phyloP scores from a whole-genome alignment of 345 rosid species.

The Cardamine resedifolia region DNA sequence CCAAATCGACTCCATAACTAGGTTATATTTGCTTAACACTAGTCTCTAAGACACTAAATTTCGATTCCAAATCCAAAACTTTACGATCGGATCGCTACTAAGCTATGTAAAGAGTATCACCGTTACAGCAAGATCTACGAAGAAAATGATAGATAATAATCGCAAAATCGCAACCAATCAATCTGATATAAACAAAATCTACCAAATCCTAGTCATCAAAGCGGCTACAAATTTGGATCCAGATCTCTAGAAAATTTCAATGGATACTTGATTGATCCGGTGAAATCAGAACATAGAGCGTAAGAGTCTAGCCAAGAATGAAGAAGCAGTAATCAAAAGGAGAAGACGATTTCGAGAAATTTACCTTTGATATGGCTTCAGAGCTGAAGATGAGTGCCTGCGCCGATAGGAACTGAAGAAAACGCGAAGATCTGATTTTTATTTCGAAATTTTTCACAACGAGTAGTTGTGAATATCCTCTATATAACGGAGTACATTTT shows the following conservation, averaged over 20 bases:
- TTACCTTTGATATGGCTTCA: constrained; percentile 15
- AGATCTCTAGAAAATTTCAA: constrained; percentile 17
- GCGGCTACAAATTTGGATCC: neutral
- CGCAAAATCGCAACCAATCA: neutral
- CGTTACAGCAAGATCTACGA: neutral
- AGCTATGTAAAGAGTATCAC: neutral
- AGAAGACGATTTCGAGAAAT: neutral
- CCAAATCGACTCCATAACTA: constrained; percentile 4
- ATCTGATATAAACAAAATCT: neutral
- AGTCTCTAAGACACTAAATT: neutral
- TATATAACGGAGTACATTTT: too few relatives aligned
- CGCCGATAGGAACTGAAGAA: constrained; percentile 6
- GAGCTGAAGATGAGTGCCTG: constrained; percentile 14
- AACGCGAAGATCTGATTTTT: neutral
- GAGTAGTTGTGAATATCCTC: neutral
- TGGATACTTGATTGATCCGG: constrained; percentile 4
- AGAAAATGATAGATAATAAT: neutral
- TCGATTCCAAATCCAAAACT: neutral
- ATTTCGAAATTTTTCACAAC: neutral
- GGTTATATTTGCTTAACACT: neutral
- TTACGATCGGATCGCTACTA: constrained; percentile 1
- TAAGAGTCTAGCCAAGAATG: neutral
- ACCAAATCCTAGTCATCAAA: neutral
- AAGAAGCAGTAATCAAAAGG: neutral
- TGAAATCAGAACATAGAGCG: neutral